Conservation (phyloP, 306 rosid genomes). For the Lithocarpus polystachyus region DNA sequence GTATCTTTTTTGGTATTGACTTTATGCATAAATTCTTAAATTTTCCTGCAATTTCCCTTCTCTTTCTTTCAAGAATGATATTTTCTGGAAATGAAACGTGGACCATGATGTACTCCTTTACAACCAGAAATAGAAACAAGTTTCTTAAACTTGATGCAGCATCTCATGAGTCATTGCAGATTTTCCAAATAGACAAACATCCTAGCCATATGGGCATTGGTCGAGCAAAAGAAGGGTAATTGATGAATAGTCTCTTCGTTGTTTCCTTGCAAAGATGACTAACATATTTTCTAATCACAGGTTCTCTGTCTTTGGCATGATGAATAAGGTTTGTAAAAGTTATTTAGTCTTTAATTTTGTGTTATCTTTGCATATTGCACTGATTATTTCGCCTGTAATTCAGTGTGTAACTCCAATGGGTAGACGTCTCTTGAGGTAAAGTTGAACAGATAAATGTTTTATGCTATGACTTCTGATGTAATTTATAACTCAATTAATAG, state of each 20-base stretch:
- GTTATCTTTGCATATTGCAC: conserved; percentile 18
- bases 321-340: conserved; percentile 74
- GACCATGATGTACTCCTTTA: conserved; percentile 41
- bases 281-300: conserved; percentile 43
- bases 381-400: conserved; percentile 26
- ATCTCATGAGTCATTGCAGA: conserved; percentile 94
- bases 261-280: conserved; percentile 19
- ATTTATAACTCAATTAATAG: background rate
- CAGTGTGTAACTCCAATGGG: conserved; percentile 95
- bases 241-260: conserved; percentile 18
- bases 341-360: conserved; percentile 24
- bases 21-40: conserved; percentile 13
- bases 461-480: background rate
- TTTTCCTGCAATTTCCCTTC: conserved; percentile 10
- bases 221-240: conserved; percentile 95
- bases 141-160: conserved; percentile 91
- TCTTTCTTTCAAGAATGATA: conserved; percentile 18
- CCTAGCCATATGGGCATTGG: conserved; percentile 99
- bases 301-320: conserved; percentile 96
- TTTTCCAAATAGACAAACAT: conserved; percentile 95
- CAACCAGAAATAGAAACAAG: conserved; percentile 57
- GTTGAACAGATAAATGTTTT: conserved; percentile 5
- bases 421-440: conserved; percentile 85
- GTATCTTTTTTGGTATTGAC: conserved; percentile 54
- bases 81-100: conserved; percentile 11